Base-by-base conservation (phyloP, 1,139 yeast genomes). In the Suhomyces bokatorum region DNA sequence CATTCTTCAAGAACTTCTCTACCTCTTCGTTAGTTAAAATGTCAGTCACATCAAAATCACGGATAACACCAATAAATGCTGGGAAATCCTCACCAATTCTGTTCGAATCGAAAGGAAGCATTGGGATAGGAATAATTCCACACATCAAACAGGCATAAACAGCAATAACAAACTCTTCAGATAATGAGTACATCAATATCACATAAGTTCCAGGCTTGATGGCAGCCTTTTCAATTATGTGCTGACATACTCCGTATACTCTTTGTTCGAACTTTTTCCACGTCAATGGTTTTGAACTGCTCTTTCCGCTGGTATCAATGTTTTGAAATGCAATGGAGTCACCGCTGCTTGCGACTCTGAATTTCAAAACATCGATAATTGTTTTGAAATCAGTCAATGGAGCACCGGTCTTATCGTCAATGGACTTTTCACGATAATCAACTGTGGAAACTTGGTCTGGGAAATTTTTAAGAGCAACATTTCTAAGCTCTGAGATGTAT, bases 191-290 rank as follows among this genome's bases (percentile, higher is more conserved):
- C 86, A 90, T 86, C 53, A 93, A 69, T 5, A 91, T 75, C 6
- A 88, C 91, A 50, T 77, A 73, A 47, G 85, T 86, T 0, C 96
- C 96, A 0, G 87, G 75, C 42, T 66, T 73, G 38, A 88, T 60
- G 2, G 70, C 66, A 0, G 75, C 71, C 54, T 81, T 80, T 15
- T 82, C 78, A 70, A 74, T 68, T 40, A 73, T 59, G 49, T 85
- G 80, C 6, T 75, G 67, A 37, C 89, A 84, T 26, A 87, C 82
- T 0, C 93, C 84, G 27, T 88, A 87, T 2, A 91, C 79, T 48
- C 88, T 78, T 36, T 75, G 75, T 49, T 89, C 97, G 51, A 93
- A 83, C 57, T 86, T 85, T 52, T 81, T 83, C 98, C 98, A 95
- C 0, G 96, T 82, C 35, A 86, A 69, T 1, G 78, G 79, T 48